Evolutionary conservation across 768 basidiomycete genomes (phyloP).

Genomic region (Termitomyces sp.): DNA sequence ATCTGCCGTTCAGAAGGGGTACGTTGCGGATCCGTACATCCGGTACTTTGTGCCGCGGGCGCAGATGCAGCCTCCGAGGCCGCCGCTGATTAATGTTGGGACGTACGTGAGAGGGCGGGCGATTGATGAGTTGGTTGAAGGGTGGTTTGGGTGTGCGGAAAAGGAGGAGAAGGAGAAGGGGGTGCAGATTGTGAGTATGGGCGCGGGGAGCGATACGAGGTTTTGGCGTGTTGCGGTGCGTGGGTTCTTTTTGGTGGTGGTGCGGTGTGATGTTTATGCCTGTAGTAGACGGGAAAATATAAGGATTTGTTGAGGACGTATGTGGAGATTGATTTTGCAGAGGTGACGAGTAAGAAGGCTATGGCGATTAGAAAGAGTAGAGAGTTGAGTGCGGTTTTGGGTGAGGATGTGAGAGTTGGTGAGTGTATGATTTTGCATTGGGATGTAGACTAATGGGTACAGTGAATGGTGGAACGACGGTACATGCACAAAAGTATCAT

Average conservation of each 20-base stretch:
- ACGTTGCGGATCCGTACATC: conserved; percentile 77
- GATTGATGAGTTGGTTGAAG: conserved; percentile 72
- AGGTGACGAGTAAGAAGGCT: conserved; percentile 80
- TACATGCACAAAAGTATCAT: conserved; percentile 60
- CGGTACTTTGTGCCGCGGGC: conserved; percentile 64
- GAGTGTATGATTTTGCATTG: conserved; percentile 15
- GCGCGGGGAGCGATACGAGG: conserved; percentile 93
- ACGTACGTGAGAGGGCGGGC: conserved; percentile 84
- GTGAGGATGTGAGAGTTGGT: conserved; percentile 47
- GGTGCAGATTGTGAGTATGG: conserved; percentile 91
- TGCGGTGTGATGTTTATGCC: no score
- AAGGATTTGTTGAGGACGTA: conserved; percentile 56
- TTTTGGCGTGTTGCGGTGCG: conserved; percentile 90
- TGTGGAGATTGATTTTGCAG: conserved; percentile 89
- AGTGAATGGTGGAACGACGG: conserved; percentile 63
- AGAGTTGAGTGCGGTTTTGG: conserved; percentile 51
- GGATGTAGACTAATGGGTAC: background rate
- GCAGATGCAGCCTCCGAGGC: conserved; percentile 57
- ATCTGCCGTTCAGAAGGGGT: conserved; percentile 82
- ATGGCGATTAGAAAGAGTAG: conserved; percentile 73
- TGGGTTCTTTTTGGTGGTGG: background rate
- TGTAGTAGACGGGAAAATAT: conserved; percentile 63
- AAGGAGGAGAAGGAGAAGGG: conserved; percentile 38
- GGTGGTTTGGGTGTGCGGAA: conserved; percentile 54
- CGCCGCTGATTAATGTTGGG: conserved; percentile 94